Conservation (phyloP, 345 rosid genomes). For the Erucastrum elatum region DNA sequence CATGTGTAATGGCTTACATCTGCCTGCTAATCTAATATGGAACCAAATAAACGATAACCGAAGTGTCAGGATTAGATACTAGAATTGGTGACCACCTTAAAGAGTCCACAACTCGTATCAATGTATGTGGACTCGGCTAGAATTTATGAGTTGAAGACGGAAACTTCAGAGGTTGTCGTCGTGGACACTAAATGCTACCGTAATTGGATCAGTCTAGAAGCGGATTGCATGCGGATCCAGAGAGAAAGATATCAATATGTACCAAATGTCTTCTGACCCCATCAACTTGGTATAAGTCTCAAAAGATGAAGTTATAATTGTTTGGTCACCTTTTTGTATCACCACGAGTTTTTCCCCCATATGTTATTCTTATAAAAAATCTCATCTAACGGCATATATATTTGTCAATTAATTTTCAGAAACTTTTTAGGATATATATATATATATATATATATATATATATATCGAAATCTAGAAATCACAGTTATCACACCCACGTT, state of each 20-base stretch:
- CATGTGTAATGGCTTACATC: neutral
- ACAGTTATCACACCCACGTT: neutral
- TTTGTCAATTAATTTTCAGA: neutral
- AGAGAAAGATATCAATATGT: neutral
- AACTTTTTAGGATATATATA: neutral
- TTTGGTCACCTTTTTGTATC: neutral
- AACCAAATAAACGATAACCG: neutral
- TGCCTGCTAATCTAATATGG: neutral
- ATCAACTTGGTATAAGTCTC: neutral
- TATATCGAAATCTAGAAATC: neutral
- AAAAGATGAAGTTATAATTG: neutral
- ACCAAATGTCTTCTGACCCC: neutral
- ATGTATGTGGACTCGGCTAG: no score
- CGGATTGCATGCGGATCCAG: neutral
- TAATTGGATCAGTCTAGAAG: neutral
- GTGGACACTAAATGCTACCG: neutral
- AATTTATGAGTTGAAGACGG: no score
- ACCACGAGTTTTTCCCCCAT: neutral
- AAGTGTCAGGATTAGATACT: neutral
- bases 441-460: neutral
- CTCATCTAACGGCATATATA: neutral
- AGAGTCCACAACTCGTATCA: neutral
- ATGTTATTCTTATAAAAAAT: neutral
- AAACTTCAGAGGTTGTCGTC: neutral
- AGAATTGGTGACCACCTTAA: neutral